Evolutionary conservation across 768 basidiomycete genomes (phyloP).

Genomic region (Termitomyces sp.): DNA sequence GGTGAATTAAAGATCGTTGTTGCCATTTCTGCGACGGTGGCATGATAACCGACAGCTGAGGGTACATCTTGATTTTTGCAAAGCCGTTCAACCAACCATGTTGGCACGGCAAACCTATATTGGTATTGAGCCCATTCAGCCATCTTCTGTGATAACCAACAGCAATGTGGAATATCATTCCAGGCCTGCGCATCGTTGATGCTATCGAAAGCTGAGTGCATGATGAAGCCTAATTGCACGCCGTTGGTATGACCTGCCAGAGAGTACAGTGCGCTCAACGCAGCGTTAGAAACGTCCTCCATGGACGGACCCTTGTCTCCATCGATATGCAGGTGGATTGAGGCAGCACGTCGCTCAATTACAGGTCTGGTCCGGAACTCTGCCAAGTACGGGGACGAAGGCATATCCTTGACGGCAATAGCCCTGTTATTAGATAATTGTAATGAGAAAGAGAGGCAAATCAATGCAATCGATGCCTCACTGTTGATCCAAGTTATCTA

Average conservation of each 20-base stretch:
- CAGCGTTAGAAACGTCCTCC: slow-evolving; percentile 68
- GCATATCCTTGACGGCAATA: slow-evolving; percentile 56
- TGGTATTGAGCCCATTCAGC: slow-evolving; percentile 92
- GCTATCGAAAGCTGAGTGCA: slow-evolving; percentile 68
- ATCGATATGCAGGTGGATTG: slow-evolving; percentile 83
- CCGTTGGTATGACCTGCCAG: slow-evolving; percentile 75
- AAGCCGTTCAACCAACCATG: slow-evolving; percentile 75
- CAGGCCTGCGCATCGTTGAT: slow-evolving; percentile 61
- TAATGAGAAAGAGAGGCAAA: slow-evolving; percentile 4
- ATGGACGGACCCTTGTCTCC: slow-evolving; percentile 80
- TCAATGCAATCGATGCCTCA: slow-evolving; percentile 28
- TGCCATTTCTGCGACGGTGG: slow-evolving; percentile 70
- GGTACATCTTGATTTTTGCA: slow-evolving; percentile 53
- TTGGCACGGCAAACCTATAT: slow-evolving; percentile 87
- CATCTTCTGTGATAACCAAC: slow-evolving; percentile 74
- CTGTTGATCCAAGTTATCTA: slow-evolving; percentile 62
- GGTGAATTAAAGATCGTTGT: slow-evolving; percentile 78
- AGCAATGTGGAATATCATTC: slow-evolving; percentile 63
- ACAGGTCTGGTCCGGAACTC: slow-evolving; percentile 81
- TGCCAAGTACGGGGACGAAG: slow-evolving; percentile 72
- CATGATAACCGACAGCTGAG: slow-evolving; percentile 43
- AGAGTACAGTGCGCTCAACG: slow-evolving; percentile 64
- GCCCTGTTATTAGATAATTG: slow-evolving; percentile 34
- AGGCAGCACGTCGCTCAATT: slow-evolving; percentile 78
- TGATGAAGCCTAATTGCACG: slow-evolving; percentile 62